Conservation (phyloP, 2,329 filamentous ascomycete species). For the Alternaria angustiovoidea region DNA sequence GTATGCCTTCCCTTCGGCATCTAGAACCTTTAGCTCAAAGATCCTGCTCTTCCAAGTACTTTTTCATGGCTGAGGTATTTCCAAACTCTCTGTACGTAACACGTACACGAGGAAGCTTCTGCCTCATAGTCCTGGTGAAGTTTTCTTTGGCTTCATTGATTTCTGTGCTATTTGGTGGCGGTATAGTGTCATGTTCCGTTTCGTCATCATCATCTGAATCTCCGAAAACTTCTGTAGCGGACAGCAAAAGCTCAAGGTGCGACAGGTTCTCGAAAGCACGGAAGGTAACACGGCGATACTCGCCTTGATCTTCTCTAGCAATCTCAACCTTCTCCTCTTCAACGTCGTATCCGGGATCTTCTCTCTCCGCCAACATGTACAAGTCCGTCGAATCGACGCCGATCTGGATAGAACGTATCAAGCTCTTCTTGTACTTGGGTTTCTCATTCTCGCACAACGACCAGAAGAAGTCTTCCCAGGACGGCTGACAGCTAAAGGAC, state of each 20-base stretch:
- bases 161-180: neutral
- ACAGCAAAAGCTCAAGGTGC: neutral
- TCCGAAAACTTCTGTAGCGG: neutral
- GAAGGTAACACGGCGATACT: neutral
- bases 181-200: neutral
- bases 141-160: neutral
- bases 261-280: neutral
- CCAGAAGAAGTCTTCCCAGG: neutral
- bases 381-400: conserved; percentile 1
- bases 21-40: neutral
- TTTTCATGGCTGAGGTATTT: neutral
- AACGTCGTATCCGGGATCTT: neutral
- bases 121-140: neutral
- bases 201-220: neutral
- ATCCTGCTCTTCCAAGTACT: neutral
- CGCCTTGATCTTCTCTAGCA: neutral
- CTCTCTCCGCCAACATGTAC: neutral
- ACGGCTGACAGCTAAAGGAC: neutral
- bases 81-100: conserved; percentile 1
- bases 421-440: neutral
- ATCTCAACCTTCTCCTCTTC: neutral
- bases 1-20: neutral
- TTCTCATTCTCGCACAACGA: neutral
- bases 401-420: neutral
- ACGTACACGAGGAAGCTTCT: neutral